These are phyloP conservation scores for Truncatella angustata DNA, from an alignment of 2,329 filamentous ascomycete genomes.

Conservation along the genomic window DNA sequence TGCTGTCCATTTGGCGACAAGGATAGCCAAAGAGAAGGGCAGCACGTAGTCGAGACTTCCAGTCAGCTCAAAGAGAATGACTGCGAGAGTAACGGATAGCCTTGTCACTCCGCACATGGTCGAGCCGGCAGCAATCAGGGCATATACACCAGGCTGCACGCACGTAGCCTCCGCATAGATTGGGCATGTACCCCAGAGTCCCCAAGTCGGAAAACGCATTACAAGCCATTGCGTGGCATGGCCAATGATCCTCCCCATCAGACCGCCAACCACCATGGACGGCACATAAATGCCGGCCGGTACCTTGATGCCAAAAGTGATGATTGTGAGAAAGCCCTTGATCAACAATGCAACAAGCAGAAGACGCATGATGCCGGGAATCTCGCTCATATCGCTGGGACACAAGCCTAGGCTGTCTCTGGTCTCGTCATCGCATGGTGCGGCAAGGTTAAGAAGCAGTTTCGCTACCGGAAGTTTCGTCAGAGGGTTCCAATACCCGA, in stretches of 20 bases:
- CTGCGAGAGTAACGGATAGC: constrained; percentile 86
- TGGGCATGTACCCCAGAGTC: constrained; percentile 74
- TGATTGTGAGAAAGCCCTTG: constrained; percentile 82
- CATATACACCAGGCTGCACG: constrained; percentile 95
- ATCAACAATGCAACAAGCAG: constrained; percentile 79
- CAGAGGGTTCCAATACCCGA: constrained; percentile 91
- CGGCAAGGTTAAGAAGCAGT: constrained; percentile 84
- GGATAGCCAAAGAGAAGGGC: constrained; percentile 86
- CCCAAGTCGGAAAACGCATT: constrained; percentile 67
- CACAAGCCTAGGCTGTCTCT: constrained; percentile 71
- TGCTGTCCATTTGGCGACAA: constrained; percentile 97
- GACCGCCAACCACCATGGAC: constrained; percentile 95
- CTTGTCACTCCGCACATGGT: constrained; percentile 98
- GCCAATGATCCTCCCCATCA: constrained; percentile 85
- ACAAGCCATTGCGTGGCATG: constrained; percentile 83
- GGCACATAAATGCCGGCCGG: constrained; percentile 97
- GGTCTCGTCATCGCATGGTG: constrained; percentile 75
- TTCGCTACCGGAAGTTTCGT: constrained; percentile 89
- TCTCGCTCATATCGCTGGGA: constrained; percentile 68
- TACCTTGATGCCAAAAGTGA: constrained; percentile 96
- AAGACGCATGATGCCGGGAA: constrained; percentile 71
- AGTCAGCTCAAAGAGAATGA: constrained; percentile 94
- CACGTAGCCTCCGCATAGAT: constrained; percentile 72
- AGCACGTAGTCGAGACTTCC: constrained; percentile 93
- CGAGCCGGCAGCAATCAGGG: constrained; percentile 87